Evolutionary conservation across 1,284 basidiomycete genomes (phyloP).

Genomic region (Mycena sp.): DNA sequence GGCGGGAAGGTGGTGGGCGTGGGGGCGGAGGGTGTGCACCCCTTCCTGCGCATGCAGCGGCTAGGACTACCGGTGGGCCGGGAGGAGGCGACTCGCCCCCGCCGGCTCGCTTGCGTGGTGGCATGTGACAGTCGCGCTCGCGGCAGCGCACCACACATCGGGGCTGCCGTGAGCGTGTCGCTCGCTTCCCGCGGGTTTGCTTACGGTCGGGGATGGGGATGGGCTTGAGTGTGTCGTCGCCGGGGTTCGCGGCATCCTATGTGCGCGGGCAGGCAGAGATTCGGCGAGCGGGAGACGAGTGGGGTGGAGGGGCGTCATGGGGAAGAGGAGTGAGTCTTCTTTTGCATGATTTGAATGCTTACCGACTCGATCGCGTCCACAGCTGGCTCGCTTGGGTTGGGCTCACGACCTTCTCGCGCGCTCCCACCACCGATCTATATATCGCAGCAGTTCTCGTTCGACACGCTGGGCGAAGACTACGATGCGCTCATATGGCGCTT

Average conservation of each 20-base stretch:
- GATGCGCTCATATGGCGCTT: constrained; percentile 78
- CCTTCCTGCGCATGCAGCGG: constrained; percentile 64
- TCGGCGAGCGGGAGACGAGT: too few species aligned
- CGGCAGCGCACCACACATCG: constrained; percentile 35
- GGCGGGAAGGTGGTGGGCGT: constrained; percentile 79
- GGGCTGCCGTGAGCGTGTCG: constrained; percentile 28
- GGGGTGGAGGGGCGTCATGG: too few species aligned
- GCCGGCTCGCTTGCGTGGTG: too few species aligned
- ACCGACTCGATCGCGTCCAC: background rate
- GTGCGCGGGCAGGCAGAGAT: too few species aligned
- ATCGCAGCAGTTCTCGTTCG: constrained; percentile 84
- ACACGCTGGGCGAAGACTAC: constrained; percentile 79
- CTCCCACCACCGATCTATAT: constrained; percentile 82
- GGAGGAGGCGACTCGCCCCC: too few species aligned
- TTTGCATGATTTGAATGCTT: too few species aligned
- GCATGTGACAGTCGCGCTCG: too few species aligned
- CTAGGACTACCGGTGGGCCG: constrained; percentile 27
- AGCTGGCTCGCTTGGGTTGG: constrained; percentile 83
- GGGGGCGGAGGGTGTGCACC: constrained; percentile 61
- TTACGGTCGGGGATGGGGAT: constrained; percentile 43
- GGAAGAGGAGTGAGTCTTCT: too few species aligned
- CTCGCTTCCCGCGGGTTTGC: constrained; percentile 33
- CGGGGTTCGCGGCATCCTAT: too few species aligned
- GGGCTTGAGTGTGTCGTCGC: constrained; percentile 48
- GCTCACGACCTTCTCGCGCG: constrained; percentile 72